Conservation (phyloP, 1,284 basidiomycete species). For the Caloboletus inedulis region DNA sequence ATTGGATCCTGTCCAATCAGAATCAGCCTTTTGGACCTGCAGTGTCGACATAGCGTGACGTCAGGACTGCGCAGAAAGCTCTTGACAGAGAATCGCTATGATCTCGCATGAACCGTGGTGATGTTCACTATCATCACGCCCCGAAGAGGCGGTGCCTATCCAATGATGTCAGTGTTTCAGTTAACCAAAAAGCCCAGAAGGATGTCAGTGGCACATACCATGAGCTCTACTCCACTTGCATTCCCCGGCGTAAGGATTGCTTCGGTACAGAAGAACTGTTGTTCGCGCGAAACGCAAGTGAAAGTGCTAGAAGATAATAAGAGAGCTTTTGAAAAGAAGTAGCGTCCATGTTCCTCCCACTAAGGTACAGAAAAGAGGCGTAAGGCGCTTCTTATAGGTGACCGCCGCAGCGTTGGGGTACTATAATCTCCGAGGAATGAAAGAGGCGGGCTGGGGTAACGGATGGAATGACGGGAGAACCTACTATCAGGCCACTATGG, state of each 20-base stretch:
- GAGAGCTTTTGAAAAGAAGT: conserved; percentile 11
- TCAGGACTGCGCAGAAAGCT: conserved; percentile 25
- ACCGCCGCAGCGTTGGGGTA: conserved; percentile 11
- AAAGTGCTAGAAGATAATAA: conserved; percentile 17
- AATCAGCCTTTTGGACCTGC: not conserved
- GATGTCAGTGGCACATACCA: conserved; percentile 10
- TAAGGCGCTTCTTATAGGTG: conserved; percentile 15
- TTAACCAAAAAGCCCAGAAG: conserved; percentile 13
- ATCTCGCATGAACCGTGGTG: conserved; percentile 5
- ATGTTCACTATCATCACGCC: conserved; percentile 14
- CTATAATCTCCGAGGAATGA: conserved; percentile 34
- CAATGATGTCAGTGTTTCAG: conserved; percentile 28
- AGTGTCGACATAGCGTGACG: conserved; percentile 20
- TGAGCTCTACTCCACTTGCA: conserved; percentile 17
- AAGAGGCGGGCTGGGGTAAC: conserved; percentile 8
- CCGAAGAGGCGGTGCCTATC: conserved; percentile 20
- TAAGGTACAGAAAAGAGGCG: conserved; percentile 6
- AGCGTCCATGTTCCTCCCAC: not conserved
- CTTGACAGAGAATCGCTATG: conserved; percentile 12
- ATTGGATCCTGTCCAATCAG: conserved; percentile 1
- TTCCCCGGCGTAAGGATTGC: conserved; percentile 4
- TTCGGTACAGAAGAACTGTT: conserved; percentile 13
- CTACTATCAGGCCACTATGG: conserved; percentile 7
- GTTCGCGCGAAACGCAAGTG: not conserved
- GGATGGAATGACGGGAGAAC: conserved; percentile 17